These are phyloP conservation scores for Colletotrichum godetiae DNA, from an alignment of 2,329 filamentous ascomycete species.

Conservation along the genomic window DNA sequence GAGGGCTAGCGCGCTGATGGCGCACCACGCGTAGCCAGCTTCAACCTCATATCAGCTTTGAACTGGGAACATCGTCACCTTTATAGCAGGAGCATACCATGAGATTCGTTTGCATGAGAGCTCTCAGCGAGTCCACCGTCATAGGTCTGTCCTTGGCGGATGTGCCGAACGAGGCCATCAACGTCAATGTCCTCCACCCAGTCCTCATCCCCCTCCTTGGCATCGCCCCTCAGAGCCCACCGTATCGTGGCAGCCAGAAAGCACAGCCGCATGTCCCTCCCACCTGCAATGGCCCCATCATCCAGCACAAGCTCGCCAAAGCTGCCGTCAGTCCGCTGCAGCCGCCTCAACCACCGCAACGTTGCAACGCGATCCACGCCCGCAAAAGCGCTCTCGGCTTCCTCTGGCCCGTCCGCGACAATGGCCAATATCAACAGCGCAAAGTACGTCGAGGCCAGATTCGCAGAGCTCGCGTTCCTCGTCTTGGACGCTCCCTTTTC, in stretches of 20 bases:
- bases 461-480: constrained; percentile 63
- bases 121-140: constrained; percentile 87
- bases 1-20: constrained; percentile 80
- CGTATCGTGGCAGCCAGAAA: constrained; percentile 85
- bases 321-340: constrained; percentile 88
- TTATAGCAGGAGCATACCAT: constrained; percentile 64
- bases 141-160: constrained; percentile 78
- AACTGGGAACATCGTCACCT: constrained; percentile 1
- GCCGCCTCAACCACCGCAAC: constrained; percentile 76
- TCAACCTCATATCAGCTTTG: constrained; percentile 15
- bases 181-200: constrained; percentile 80
- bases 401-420: constrained; percentile 51
- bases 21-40: constrained; percentile 94
- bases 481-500: constrained; percentile 26
- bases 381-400: constrained; percentile 59
- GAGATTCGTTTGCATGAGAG: constrained; percentile 79
- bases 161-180: constrained; percentile 74
- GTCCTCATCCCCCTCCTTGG: constrained; percentile 60
- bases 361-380: constrained; percentile 76
- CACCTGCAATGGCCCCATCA: constrained; percentile 73
- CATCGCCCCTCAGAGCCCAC: constrained; percentile 79
- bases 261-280: constrained; percentile 87
- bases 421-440: constrained; percentile 79
- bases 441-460: constrained; percentile 90
- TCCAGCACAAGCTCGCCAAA: constrained; percentile 85